phyloP scores from a whole-genome alignment of 163 green algal species.

The Trebouxiophyceae sp. region DNA sequence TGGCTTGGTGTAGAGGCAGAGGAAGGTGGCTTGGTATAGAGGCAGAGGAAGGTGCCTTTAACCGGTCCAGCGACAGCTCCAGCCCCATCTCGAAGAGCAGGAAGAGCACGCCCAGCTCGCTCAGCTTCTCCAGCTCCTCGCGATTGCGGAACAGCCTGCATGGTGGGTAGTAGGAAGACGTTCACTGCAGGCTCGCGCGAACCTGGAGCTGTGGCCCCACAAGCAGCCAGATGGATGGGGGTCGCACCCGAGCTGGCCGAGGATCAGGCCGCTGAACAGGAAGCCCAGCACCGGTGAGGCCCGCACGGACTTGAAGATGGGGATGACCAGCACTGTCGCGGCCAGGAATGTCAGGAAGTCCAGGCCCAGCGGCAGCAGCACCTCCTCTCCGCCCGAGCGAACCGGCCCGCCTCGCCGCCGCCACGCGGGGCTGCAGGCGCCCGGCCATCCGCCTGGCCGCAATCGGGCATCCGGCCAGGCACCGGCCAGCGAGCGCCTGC shows the following conservation, averaged over 20 bases:
- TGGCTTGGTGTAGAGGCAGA: too few relatives aligned
- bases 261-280: constrained; percentile 77
- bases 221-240: neutral
- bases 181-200: too few relatives aligned
- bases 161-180: too few relatives aligned
- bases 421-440: too few relatives aligned
- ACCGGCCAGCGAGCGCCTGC: too few relatives aligned
- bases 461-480: too few relatives aligned
- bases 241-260: constrained; percentile 78
- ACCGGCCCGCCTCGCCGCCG: too few relatives aligned
- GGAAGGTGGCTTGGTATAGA: too few relatives aligned
- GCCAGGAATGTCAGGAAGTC: constrained; percentile 88
- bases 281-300: constrained; percentile 89
- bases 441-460: too few relatives aligned
- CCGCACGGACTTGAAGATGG: constrained; percentile 80
- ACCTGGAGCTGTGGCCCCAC: neutral
- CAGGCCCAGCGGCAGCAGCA: constrained; percentile 46
- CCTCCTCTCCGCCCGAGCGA: too few relatives aligned
- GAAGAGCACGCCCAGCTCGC: constrained; percentile 86
- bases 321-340: constrained; percentile 84
- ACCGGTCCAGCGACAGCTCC: constrained; percentile 83
- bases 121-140: constrained; percentile 83
- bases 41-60: constrained; percentile 48
- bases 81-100: constrained; percentile 97
- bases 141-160: constrained; percentile 62